Conservation (phyloP, 2,329 filamentous ascomycete species). For the Huntiella abstrusa region DNA sequence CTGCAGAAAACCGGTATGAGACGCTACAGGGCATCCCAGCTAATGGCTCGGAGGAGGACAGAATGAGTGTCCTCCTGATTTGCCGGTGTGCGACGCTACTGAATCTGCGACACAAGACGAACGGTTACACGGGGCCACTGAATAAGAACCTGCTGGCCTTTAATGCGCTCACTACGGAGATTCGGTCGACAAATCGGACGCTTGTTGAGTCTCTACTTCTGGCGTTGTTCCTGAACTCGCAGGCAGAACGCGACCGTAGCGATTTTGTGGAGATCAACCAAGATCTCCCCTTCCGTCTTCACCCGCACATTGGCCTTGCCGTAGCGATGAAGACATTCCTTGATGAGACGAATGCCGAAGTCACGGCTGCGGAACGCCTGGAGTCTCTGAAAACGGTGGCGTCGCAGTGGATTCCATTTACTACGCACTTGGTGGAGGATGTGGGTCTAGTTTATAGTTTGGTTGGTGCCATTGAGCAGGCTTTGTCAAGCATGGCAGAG, state of each 20-base stretch:
- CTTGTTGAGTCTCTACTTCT: slow-evolving; percentile 66
- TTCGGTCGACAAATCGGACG: slow-evolving; percentile 64
- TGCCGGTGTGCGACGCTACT: slow-evolving; percentile 72
- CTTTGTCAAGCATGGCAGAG: slow-evolving; percentile 19
- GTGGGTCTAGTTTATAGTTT: slow-evolving; percentile 38
- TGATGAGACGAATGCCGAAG: slow-evolving; percentile 40
- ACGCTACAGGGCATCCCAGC: slow-evolving; percentile 37
- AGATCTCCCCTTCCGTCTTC: slow-evolving; percentile 50
- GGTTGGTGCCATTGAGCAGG: slow-evolving; percentile 36
- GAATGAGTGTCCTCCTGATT: slow-evolving; percentile 59
- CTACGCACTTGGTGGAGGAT: slow-evolving; percentile 39
- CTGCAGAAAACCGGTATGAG: slow-evolving; percentile 40
- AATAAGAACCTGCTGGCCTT: slow-evolving; percentile 79
- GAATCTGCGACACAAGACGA: slow-evolving; percentile 61
- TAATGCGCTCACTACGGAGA: slow-evolving; percentile 61
- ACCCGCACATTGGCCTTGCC: slow-evolving; percentile 57
- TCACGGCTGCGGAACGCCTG: slow-evolving; percentile 29
- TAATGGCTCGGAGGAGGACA: slow-evolving; percentile 49
- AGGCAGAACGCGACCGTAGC: slow-evolving; percentile 50
- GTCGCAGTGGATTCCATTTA: slow-evolving; percentile 35
- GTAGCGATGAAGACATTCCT: slow-evolving; percentile 67
- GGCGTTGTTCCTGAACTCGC: slow-evolving; percentile 63
- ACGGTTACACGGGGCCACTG: slow-evolving; percentile 85
- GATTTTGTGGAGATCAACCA: slow-evolving; percentile 52
- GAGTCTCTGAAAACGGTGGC: slow-evolving; percentile 32